phyloP scores from a whole-genome alignment of 2,329 filamentous ascomycete genomes.

The Cytospora paraplurivora region DNA sequence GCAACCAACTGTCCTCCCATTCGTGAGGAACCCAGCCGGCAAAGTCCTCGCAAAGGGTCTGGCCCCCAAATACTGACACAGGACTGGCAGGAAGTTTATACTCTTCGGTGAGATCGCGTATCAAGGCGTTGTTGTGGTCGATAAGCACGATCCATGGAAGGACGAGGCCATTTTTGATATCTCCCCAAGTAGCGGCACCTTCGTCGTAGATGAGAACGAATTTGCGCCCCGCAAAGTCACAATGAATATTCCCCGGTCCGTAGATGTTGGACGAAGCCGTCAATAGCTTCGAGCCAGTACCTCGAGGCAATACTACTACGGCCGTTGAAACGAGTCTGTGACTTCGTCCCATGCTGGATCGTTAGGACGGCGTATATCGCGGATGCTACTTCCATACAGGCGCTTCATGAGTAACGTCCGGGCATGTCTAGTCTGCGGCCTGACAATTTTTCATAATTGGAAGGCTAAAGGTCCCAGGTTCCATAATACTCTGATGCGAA shows the following conservation, averaged over 20 bases:
- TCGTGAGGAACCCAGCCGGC: no score
- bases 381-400: not conserved
- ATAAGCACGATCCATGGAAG: not conserved
- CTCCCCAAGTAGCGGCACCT: not conserved
- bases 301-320: not conserved
- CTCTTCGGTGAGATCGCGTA: no score
- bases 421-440: not conserved
- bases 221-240: not conserved
- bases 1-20: no score
- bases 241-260: not conserved
- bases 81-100: no score
- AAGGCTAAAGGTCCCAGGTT: not conserved
- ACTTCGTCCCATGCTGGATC: no score
- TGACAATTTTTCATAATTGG: not conserved
- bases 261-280: not conserved
- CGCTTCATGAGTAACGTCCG: not conserved
- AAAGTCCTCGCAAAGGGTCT: no score
- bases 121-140: not conserved
- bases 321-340: not conserved
- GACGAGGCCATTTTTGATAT: not conserved
- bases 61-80: no score
- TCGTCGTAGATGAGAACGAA: not conserved
- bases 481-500: not conserved
- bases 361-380: not conserved
- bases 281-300: conserved; percentile 3